phyloP scores from a whole-genome alignment of 1,284 basidiomycete genomes.

The Malassezia sp. region DNA sequence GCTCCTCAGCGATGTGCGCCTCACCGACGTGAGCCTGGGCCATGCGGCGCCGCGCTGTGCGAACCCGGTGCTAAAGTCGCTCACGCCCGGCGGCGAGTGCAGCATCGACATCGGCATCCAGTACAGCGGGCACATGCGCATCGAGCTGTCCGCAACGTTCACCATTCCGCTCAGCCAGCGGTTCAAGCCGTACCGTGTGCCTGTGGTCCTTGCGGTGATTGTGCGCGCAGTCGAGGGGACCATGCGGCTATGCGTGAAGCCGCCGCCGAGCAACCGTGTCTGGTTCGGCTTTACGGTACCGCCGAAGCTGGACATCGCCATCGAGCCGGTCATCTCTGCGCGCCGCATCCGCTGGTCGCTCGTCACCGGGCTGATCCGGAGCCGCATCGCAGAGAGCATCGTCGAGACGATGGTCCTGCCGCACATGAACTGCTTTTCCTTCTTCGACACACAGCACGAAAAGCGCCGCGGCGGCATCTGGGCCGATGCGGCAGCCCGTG shows the following conservation, averaged over 20 bases:
- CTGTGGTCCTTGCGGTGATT: conserved; percentile 71
- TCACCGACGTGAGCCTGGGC: conserved; percentile 80
- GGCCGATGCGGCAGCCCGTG: conserved; percentile 57
- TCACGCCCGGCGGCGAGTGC: conserved; percentile 81
- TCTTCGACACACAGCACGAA: conserved; percentile 65
- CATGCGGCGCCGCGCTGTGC: conserved; percentile 56
- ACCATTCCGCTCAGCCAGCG: conserved; percentile 61
- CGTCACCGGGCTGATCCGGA: conserved; percentile 79
- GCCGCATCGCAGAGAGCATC: conserved; percentile 60
- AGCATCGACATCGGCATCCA: conserved; percentile 70
- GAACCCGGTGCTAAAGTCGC: conserved; percentile 92
- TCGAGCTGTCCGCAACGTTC: conserved; percentile 77
- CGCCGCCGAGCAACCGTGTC: conserved; percentile 85
- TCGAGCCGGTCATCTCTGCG: conserved; percentile 86
- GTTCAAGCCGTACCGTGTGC: conserved; percentile 79
- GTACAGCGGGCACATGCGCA: conserved; percentile 74
- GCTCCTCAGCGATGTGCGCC: conserved; percentile 72
- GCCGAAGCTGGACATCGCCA: conserved; percentile 75
- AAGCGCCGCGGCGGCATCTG: conserved; percentile 78
- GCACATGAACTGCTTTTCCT: conserved; percentile 93
- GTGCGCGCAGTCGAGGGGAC: conserved; percentile 82
- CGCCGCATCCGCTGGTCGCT: conserved; percentile 81
- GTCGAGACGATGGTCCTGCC: conserved; percentile 81
- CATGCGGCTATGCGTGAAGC: conserved; percentile 75
- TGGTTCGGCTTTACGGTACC: conserved; percentile 96